Base-by-base conservation (phyloP, 225 moss, liverwort and hornwort genomes). In the Physcomitrium patens region DNA sequence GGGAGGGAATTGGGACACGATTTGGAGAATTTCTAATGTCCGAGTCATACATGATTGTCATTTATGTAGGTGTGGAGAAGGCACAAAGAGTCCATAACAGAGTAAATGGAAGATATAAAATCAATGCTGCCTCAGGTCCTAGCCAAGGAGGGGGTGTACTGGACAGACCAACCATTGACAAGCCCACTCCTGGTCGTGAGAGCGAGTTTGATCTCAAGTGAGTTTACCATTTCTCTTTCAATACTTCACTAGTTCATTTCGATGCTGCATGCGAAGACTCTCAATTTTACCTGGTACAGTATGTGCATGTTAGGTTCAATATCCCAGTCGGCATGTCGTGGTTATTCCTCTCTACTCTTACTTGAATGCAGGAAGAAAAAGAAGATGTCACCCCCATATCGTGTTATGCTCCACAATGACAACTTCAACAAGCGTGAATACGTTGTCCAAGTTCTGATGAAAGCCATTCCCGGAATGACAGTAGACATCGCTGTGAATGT, bases 141-240 rank as follows among this genome's bases (percentile, higher is more conserved):
- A 89, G 92, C 65, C 87, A 85, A 87, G 92, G 94, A 26, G 92
- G 95, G 44, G 93, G 95, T 50, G 89, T 95, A 18, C 70, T 95
- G 72, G 93, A 95, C 78, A 85, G 92, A 78, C 93, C 95, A 48
- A 90, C 82, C 6, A 76, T 95, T 49, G 92, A 92, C 53, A 92
- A 86, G 77, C 77, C 83, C 15, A 88, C 91, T 23, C 92, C 95
- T 60, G 93, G 93, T 67, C 85, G 93, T 48, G 95, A 95, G 67
- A 93, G 91, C 57, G 93, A 95, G 65, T 95, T 95, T 74, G 95
- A 95, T 79, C 72, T 95, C 16, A 88, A 86, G 95, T 95, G 82
- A 70, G 87, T 59, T 48, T 16, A 27, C 46, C 49, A 53, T 46
- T 14, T 13, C 42, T 31, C 0, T 16, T 63, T 63, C 3, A 5